Base-by-base conservation (phyloP, 768 basidiomycete species). In the Albatrellus ellisii region DNA sequence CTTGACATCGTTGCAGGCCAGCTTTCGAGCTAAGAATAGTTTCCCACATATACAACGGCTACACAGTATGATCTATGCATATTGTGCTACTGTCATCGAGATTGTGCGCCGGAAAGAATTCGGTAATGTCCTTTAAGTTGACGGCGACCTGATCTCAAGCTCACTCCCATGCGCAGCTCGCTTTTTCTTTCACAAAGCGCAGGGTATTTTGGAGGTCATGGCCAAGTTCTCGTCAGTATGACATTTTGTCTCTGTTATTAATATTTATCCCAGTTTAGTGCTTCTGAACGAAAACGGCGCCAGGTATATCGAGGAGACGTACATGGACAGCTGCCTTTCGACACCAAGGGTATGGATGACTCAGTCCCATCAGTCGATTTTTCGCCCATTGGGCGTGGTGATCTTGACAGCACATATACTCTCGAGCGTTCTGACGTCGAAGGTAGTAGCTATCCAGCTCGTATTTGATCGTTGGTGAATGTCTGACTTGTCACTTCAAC, bases 91-190 rank as follows among this genome's bases (percentile, higher is more conserved):
- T 0, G 72, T 95, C 7, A 71, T 91, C 14, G 94, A 98, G 60
- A 77, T 97, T 24, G 85, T 92, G 2, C 69, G 94, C 44, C 68
- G 94, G 42, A 87, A 87, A 52, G 88, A 94, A 56, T 95, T 94
- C 58, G 69, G 88, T 82, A 46, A 58, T 42, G 25, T 6, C 31
- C 29, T 22, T 26, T 34, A 25, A 1, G 2, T 24, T 24, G 1
- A n/a, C n/a, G 15, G 8, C 31, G 31, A n/a, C 20, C 20, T 25
- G n/a, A 6, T 8, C 35, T 8, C 26, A 14, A 5, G 7, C 45
- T 43, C 24, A 49, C 40, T 2, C 8, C 18, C 20, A 21, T 33
- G 42, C 15, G 38, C 44, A 88, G 86, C 75, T 35, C 70, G 73
- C 22, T 84, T 90, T 56, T 87, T 97, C 58, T 75, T 79, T 45